Evolutionary conservation across 768 basidiomycete genomes (phyloP), one percentile per base, ranked within the genome.

Genomic region (Pleurotus cornucopiae): DNA sequence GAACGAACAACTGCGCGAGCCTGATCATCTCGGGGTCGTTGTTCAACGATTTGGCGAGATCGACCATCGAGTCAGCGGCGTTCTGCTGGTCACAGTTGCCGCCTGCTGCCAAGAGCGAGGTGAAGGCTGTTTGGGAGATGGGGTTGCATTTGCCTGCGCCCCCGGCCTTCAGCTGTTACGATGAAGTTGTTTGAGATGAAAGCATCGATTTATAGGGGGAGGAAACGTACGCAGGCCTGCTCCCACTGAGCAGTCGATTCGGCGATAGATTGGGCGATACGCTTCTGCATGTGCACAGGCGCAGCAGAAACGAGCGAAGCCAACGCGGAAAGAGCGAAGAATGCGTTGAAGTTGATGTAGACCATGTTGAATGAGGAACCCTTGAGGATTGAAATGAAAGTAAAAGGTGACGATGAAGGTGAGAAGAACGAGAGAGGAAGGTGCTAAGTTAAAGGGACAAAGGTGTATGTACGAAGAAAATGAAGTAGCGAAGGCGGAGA

Each of bases 161-260:
- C 4, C 76, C 77, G 14, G 80, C 81, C 0, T 68, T 59, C 14
- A 67, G 52, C 77, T 80, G 55, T 34, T 41, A 4, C 39, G 25
- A 30, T 26, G 12, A 30, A 34, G 34, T 5, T 5, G 9, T 34
- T 5, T 12, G 20, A 12, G 38, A 49, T 25, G 2, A 16, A 38
- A n/a, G 5, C 6, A 30, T 37, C 37, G 12, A 34, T 34, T 6
- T 21, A 11, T 44, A 41, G 37, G 16, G 48, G 18, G 11, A 18
- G 14, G 23, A 26, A 25, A 72, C 79, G 34, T 69, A 82, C 79
- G 56, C 82, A 82, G 46, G 81, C 81, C 44, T 73, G 64, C 60
- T 77, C 78, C 81, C 80, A 83, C 47, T 75, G 63, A 14, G 64
- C 61, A 12, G 79, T 81, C 1, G 81, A 73, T 47, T 76, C 78